Conservation (phyloP, 306 rosid species). For the Lathyrus tuberosus region DNA sequence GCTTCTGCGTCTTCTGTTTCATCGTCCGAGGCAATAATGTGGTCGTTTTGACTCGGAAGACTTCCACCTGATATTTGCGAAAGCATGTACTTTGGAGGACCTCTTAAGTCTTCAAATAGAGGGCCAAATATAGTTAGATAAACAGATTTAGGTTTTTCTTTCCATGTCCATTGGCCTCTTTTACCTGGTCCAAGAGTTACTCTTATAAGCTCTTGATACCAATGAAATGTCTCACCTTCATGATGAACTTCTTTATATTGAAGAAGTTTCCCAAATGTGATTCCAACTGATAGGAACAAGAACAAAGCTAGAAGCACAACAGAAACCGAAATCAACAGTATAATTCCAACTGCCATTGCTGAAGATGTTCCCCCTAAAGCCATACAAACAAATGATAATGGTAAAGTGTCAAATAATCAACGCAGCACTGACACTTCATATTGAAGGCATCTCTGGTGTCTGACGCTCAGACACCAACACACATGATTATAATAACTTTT, state of each 20-base stretch:
- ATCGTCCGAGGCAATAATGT: constrained; percentile 79
- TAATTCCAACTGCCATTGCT: constrained; percentile 65
- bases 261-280: constrained; percentile 82
- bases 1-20: constrained; percentile 98
- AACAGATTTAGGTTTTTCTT: constrained; percentile 52
- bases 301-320: constrained; percentile 64
- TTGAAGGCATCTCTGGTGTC: background rate
- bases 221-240: constrained; percentile 69
- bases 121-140: constrained; percentile 69
- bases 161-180: constrained; percentile 98
- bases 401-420: background rate
- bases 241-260: constrained; percentile 94
- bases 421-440: background rate
- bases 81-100: constrained; percentile 96
- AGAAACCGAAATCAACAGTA: constrained; percentile 51
- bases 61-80: constrained; percentile 71
- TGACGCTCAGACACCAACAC: background rate
- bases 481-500: background rate
- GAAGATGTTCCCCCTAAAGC: constrained; percentile 60
- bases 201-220: constrained; percentile 84
- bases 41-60: constrained; percentile 49
- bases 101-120: constrained; percentile 85
- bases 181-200: constrained; percentile 90
- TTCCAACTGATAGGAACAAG: constrained; percentile 81
- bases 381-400: constrained; percentile 35